Percentiles rank a stretch among this genome's conserved stretches.
Evolutionary conservation across 805 yeast species (phyloP).

Genomic region (Wickerhamomyces tratensis): DNA sequence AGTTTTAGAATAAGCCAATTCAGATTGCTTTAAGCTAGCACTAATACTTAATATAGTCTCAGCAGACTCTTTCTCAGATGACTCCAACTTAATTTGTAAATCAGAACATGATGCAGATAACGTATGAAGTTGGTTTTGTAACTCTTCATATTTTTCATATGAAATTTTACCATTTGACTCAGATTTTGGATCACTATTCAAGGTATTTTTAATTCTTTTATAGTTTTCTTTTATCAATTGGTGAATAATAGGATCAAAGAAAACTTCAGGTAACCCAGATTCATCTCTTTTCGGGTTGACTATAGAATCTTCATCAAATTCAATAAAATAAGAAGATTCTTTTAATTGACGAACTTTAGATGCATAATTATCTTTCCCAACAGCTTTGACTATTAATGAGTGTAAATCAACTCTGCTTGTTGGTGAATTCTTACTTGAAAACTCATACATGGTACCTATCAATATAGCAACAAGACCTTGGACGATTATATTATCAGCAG

Average conservation of each 20-base stretch:
- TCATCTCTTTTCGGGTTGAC: constrained; percentile 52
- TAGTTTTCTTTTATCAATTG: constrained; percentile 60
- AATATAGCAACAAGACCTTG: constrained; percentile 68
- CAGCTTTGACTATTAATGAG: constrained; percentile 50
- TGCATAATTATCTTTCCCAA: constrained; percentile 75
- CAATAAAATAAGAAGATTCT: constrained; percentile 43
- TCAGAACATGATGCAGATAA: constrained; percentile 27
- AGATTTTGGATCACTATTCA: constrained; percentile 62
- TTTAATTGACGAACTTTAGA: constrained; percentile 66
- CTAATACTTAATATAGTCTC: constrained; percentile 10
- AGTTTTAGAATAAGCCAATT: constrained; percentile 2
- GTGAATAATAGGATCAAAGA: constrained; percentile 57
- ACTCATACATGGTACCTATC: constrained; percentile 75
- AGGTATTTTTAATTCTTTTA: constrained; percentile 55
- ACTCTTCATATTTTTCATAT: constrained; percentile 34
- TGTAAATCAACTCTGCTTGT: constrained; percentile 50
- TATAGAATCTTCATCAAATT: constrained; percentile 42
- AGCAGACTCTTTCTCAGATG: constrained; percentile 20
- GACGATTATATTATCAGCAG: constrained; percentile 43
- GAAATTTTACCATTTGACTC: constrained; percentile 66
- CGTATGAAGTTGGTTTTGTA: constrained; percentile 20
- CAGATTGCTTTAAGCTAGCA: constrained; percentile 2
- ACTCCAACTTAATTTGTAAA: constrained; percentile 20
- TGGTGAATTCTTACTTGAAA: constrained; percentile 52
- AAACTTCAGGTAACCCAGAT: constrained; percentile 83